Evolutionary conservation across 1,139 yeast genomes (phyloP).

Genomic region (Suhomyces kunorum): DNA sequence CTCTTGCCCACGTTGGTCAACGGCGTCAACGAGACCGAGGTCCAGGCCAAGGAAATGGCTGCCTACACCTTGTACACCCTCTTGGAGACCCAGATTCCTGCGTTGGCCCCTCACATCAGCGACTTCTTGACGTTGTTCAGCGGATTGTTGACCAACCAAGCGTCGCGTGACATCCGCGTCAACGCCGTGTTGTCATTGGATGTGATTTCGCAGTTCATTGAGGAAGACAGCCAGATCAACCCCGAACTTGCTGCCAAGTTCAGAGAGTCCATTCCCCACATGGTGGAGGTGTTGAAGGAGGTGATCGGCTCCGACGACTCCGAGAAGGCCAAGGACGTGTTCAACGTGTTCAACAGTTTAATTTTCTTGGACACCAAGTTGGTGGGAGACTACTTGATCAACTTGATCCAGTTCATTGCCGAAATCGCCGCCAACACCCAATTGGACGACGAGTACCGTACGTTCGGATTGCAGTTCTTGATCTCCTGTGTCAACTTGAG

Average conservation of each 20-base stretch:
- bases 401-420: constrained; percentile 69
- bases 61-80: constrained; percentile 76
- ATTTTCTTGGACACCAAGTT: constrained; percentile 74
- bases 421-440: constrained; percentile 70
- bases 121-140: constrained; percentile 73
- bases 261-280: constrained; percentile 69
- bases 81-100: constrained; percentile 71
- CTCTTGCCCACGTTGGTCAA: constrained; percentile 70
- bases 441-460: constrained; percentile 79
- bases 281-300: constrained; percentile 80
- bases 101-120: constrained; percentile 60
- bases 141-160: constrained; percentile 64
- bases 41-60: constrained; percentile 78
- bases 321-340: constrained; percentile 71
- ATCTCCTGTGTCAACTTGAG: constrained; percentile 73
- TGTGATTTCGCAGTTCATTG: constrained; percentile 67
- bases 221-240: constrained; percentile 51
- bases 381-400: constrained; percentile 73
- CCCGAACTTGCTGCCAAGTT: constrained; percentile 58
- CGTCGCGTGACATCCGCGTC: constrained; percentile 73
- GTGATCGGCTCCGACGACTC: constrained; percentile 71
- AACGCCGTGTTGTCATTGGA: constrained; percentile 84
- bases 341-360: constrained; percentile 83
- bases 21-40: constrained; percentile 64
- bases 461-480: constrained; percentile 81